These are phyloP conservation scores for Backusella australiensis DNA, from an alignment of 192 early-diverging fungal genomes.

Conservation along the genomic window DNA sequence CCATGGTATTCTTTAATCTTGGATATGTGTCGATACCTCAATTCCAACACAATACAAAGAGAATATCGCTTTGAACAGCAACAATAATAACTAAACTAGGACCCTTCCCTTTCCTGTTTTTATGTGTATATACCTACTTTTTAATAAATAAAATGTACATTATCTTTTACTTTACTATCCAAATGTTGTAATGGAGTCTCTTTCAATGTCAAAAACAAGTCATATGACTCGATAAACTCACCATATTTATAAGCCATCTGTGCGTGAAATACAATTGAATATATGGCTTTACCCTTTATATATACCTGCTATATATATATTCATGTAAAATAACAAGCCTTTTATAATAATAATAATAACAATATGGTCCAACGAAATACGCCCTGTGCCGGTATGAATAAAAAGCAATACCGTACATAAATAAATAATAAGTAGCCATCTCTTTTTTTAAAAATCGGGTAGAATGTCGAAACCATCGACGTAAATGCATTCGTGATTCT, in stretches of 20 bases:
- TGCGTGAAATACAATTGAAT: background rate
- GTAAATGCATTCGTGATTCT: background rate
- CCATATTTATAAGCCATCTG: background rate
- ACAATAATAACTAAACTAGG: background rate
- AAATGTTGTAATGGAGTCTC: too few relatives aligned
- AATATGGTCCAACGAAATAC: background rate
- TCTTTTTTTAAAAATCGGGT: background rate
- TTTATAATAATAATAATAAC: background rate
- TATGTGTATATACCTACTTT: too few relatives aligned
- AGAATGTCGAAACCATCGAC: background rate
- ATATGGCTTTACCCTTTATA: background rate
- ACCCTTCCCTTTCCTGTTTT: too few relatives aligned
- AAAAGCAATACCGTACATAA: background rate
- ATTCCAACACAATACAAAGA: background rate
- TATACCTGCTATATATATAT: too few relatives aligned
- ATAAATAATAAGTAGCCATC: background rate
- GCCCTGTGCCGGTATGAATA: background rate
- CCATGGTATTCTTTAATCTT: background rate
- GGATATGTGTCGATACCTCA: background rate
- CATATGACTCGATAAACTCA: background rate
- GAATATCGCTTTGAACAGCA: too few relatives aligned
- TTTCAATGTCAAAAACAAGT: background rate
- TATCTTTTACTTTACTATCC: background rate
- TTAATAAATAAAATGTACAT: background rate
- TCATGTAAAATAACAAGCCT: background rate